Conservation (phyloP, 306 rosid species). For the Cicer arietinum region DNA sequence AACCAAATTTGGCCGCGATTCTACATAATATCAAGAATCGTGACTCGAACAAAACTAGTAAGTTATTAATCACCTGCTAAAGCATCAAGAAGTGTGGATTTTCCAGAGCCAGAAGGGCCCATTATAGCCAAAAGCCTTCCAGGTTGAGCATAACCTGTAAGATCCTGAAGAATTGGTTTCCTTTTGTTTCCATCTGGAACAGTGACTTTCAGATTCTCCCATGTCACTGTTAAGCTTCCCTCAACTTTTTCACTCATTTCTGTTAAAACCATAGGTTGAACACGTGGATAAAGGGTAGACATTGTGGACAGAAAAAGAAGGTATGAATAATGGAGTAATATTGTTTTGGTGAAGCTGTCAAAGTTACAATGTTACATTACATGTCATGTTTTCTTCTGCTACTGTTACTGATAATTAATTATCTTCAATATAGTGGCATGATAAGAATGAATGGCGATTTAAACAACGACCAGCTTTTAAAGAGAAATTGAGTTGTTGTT, state of each 20-base stretch:
- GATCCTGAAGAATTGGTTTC: constrained; percentile 57
- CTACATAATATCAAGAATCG: not conserved
- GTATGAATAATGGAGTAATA: not conserved
- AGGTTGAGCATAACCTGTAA: constrained; percentile 63
- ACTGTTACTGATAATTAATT: not conserved
- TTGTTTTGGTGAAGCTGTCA: constrained; percentile 2
- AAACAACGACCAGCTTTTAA: not conserved
- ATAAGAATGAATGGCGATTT: constrained; percentile 31
- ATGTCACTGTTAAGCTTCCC: constrained; percentile 51
- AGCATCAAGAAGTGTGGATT: constrained; percentile 80
- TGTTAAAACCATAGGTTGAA: not conserved
- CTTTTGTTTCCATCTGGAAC: constrained; percentile 49
- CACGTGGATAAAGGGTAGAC: not conserved
- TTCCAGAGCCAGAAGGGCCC: constrained; percentile 90
- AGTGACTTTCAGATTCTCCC: constrained; percentile 64
- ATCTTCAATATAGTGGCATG: not conserved
- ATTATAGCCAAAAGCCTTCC: constrained; percentile 68
- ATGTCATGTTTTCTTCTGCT: not conserved
- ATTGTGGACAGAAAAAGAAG: constrained; percentile 2
- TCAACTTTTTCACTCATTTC: constrained; percentile 32
- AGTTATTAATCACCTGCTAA: constrained; percentile 55
- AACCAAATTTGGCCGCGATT: not conserved
- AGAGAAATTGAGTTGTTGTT: not conserved
- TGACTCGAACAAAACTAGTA: not conserved
- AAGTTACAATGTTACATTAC: not conserved